A percentile compares a stretch with the other conserved stretches of the same genome.
These are phyloP conservation scores for Monilinia fructigena DNA, from an alignment of 2,329 filamentous ascomycete genomes.

Conservation along the genomic window DNA sequence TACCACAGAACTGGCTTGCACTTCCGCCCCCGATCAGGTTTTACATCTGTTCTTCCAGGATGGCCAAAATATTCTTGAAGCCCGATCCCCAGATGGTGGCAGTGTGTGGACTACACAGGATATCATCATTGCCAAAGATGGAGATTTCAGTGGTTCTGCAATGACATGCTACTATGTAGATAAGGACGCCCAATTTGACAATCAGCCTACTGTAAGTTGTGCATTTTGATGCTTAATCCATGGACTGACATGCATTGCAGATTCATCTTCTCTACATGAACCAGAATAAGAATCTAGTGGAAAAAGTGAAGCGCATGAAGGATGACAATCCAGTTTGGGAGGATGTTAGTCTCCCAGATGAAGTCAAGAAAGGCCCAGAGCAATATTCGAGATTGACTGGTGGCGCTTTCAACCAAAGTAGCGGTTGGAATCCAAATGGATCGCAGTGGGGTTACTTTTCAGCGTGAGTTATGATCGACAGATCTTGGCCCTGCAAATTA, in stretches of 20 bases:
- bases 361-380: slow-evolving; percentile 15
- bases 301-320: slow-evolving; percentile 18
- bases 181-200: slow-evolving; percentile 13
- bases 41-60: slow-evolving; percentile 19
- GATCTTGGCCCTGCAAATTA: not conserved
- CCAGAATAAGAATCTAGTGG: not conserved
- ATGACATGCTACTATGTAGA: slow-evolving; percentile 20
- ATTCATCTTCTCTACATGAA: slow-evolving; percentile 22
- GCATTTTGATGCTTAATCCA: not conserved
- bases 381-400: slow-evolving; percentile 15
- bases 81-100: slow-evolving; percentile 18
- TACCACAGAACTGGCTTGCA: slow-evolving; percentile 12
- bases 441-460: slow-evolving; percentile 18
- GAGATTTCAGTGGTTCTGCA: slow-evolving; percentile 2
- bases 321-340: slow-evolving; percentile 17
- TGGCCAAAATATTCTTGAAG: slow-evolving; percentile 9
- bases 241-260: slow-evolving; percentile 1
- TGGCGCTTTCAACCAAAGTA: not conserved
- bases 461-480: slow-evolving; percentile 6
- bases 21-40: slow-evolving; percentile 7
- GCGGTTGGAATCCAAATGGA: slow-evolving; percentile 16
- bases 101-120: slow-evolving; percentile 14
- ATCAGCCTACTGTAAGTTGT: not conserved
- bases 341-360: slow-evolving; percentile 4
- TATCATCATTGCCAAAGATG: slow-evolving; percentile 18